Evolutionary conservation across 2,329 filamentous ascomycete genomes (phyloP).

Genomic region (Thielaviopsis punctulata): DNA sequence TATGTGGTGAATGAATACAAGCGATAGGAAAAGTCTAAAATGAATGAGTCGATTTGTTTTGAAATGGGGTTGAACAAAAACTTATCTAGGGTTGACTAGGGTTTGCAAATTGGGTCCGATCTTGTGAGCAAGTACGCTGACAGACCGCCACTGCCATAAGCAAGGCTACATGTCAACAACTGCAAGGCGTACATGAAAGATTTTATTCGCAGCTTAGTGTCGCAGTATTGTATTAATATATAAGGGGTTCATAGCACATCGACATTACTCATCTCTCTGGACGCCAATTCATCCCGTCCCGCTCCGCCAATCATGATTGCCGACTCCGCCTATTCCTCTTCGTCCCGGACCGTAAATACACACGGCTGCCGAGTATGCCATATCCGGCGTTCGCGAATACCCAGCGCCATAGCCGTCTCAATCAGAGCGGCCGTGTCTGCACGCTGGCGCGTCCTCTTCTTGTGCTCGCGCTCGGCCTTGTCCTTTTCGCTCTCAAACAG

Average conservation of each 20-base stretch:
- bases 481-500: slow-evolving; percentile 25
- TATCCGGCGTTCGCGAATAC: slow-evolving; percentile 41
- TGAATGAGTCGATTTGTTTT: no score
- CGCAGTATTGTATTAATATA: background rate
- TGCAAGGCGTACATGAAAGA: background rate
- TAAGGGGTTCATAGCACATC: background rate
- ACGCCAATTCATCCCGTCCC: background rate
- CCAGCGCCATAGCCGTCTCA: slow-evolving; percentile 37
- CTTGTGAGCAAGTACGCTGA: background rate
- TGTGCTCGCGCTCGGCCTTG: slow-evolving; percentile 16
- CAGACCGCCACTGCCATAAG: background rate
- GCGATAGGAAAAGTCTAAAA: background rate
- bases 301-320: slow-evolving; percentile 8
- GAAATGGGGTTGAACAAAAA: no score
- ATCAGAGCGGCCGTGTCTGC: slow-evolving; percentile 37
- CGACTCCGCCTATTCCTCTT: background rate
- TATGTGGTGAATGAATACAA: background rate
- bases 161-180: no score
- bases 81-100: no score
- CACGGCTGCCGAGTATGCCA: slow-evolving; percentile 47
- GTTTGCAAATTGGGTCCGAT: no score
- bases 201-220: background rate
- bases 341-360: slow-evolving; percentile 35
- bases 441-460: slow-evolving; percentile 21
- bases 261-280: background rate